Base-by-base conservation (phyloP, 257 asterid species). In the Solanum lycopersicoides region DNA sequence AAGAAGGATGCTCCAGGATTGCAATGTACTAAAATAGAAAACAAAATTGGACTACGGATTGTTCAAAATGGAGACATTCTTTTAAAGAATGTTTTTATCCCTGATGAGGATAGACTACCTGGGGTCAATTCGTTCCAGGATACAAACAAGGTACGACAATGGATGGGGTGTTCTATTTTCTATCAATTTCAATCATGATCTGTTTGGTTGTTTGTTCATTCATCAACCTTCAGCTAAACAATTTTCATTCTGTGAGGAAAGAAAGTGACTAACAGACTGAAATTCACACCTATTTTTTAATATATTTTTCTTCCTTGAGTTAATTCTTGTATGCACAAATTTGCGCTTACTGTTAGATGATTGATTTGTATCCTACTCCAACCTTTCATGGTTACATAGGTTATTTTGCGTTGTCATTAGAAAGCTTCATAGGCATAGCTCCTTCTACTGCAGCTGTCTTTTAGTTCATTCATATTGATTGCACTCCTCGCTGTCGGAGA, bases 51-150 rank as follows among this genome's bases (percentile, higher is more conserved):
- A 56, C 92, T 97, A 30, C 92, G 99, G 88, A 96, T 94, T 12
- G 98, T 97, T 88, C 99, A 97, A 92, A 96, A 97, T 87, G 99
- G 99, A 86, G 99, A 96, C 91, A 95, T 97, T 89, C 89, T 97
- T 28, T 50, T 97, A 91, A 92, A 96, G 88, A 92, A 88, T 15
- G 98, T 95, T 71, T 97, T 96, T 89, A 95, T 97, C 74, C 98
- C 98, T 72, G 99, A 97, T 53, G 99, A 96, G 91, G 99, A 95
- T 91, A 94, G 96, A 91, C 92, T 97, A 65, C 91, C 98, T 68
- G 99, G 98, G 89, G 98, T 97, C 75, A 93, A 92, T 87, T 97
- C 99, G 71, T 97, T 96, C 88, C 93, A 96, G 91, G 99, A 97
- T 88, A 97, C 99, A 41, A 95, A 66, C 92, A 96, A 96, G 99